These are phyloP conservation scores for Rubia yunnanensis DNA, from an alignment of 257 asterid genomes.

Conservation along the genomic window DNA sequence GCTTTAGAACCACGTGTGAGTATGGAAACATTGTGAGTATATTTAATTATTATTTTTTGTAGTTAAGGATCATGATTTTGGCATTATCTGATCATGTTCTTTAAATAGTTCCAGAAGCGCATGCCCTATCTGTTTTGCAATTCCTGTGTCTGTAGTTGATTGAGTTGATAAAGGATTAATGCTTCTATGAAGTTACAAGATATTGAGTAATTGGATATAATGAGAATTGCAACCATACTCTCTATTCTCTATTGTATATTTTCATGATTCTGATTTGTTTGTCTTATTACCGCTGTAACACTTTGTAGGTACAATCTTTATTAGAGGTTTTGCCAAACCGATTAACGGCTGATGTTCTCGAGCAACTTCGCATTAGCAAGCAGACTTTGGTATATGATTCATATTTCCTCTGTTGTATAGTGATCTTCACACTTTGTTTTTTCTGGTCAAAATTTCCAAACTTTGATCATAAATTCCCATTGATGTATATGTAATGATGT, in stretches of 20 bases:
- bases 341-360: constrained; percentile 80
- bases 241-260: neutral
- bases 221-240: neutral
- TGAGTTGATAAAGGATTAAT: neutral
- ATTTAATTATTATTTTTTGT: neutral
- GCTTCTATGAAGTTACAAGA: neutral
- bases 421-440: neutral
- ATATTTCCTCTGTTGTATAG: neutral
- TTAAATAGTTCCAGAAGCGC: neutral
- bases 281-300: constrained; percentile 1
- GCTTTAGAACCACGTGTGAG: constrained; percentile 93
- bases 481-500: too few relatives aligned
- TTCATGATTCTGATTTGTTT: neutral
- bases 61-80: neutral
- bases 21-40: constrained; percentile 36
- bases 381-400: constrained; percentile 58
- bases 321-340: constrained; percentile 95
- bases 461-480: too few relatives aligned
- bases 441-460: too few relatives aligned
- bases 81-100: neutral
- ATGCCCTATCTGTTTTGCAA: neutral
- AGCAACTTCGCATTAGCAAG: constrained; percentile 92
- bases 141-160: neutral
- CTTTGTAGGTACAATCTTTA: constrained; percentile 74
- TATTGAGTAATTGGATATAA: neutral